Base-by-base conservation (phyloP, 371 early-diverging fungal genomes). In the Haplosporangium sp. region DNA sequence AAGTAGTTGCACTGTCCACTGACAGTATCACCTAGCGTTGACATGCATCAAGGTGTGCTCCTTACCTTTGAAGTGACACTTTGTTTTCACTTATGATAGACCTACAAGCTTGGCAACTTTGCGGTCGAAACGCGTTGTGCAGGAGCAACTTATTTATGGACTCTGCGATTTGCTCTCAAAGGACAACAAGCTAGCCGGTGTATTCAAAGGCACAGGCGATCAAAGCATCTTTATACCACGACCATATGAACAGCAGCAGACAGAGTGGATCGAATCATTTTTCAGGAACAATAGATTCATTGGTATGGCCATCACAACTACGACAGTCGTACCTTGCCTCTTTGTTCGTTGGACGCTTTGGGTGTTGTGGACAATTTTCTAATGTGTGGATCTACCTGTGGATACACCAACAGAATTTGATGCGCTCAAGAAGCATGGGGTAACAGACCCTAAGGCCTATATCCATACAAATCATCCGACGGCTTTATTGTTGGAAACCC, bases 201-300 rank as follows among this genome's bases (percentile, higher is more conserved):
- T 58, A 0, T 73, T 79, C 52, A 68, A 58, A 41, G 80, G 80
- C 6, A 40, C 53, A 4, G 54, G 57, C 21, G 80, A 79, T 1
- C 80, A 79, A 41, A 73, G 80, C 5, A 37, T 53, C 0, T 79
- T 73, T 69, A 73, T 64, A 5, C 80, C 80, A 4, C 58, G 59
- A 5, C 68, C 73, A 2, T 79, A 73, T 45, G 73, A 65, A 47
- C 57, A 73, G 43, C 80, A 73, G 37, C 80, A 73, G 29, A 65
- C 73, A 12, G 73, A 72, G 14, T 69, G 65, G 73, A 65, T 79
- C 23, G 73, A 73, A 36, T 62, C 66, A n/a, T 79, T 79, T 29
- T 73, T 79, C 69, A 64, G 53, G 62, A 45, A 79, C 55, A 79
- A 79, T 46, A 69, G 73, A 4, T 79, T 79, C 51, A 79, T 79